Percentiles rank a stretch among this genome's conserved stretches.
Evolutionary conservation across 1,284 basidiomycete species (phyloP).

Genomic region (Polyporus tsugae): DNA sequence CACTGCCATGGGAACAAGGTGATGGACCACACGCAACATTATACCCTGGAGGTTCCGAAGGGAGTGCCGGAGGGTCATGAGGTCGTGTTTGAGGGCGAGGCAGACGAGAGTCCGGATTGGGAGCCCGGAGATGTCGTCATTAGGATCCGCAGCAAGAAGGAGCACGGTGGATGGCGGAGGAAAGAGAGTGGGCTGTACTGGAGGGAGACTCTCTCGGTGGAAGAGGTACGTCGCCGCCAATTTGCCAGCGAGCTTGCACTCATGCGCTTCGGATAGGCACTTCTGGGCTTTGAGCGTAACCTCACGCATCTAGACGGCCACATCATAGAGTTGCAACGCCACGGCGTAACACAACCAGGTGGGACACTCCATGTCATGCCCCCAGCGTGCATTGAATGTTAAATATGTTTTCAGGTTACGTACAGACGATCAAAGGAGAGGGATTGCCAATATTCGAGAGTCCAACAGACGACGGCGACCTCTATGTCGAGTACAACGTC

Average conservation of each 20-base stretch:
- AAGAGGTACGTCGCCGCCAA: conserved; percentile 70
- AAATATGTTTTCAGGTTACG: conserved; percentile 63
- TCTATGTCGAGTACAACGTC: conserved; percentile 92
- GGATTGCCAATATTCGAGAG: conserved; percentile 85
- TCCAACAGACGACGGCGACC: conserved; percentile 70
- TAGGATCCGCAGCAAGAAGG: conserved; percentile 78
- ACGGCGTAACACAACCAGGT: conserved; percentile 92
- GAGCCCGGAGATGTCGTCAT: conserved; percentile 92
- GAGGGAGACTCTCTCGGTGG: conserved; percentile 87
- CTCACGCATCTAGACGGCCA: conserved; percentile 92
- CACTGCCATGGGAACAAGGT: conserved; percentile 88
- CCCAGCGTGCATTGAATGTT: not conserved
- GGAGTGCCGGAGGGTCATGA: conserved; percentile 94
- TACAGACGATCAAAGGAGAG: conserved; percentile 86
- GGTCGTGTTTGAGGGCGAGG: conserved; percentile 91
- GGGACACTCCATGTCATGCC: conserved; percentile 24
- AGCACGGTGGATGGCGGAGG: conserved; percentile 82
- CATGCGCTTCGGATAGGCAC: conserved; percentile 56
- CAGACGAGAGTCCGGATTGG: conserved; percentile 93
- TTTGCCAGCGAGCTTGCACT: not conserved
- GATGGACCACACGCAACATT: conserved; percentile 83
- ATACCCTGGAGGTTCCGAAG: conserved; percentile 82
- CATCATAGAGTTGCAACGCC: conserved; percentile 73
- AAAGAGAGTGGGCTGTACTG: conserved; percentile 92
- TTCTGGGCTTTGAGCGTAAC: conserved; percentile 85